Percentiles rank a stretch among this genome's conserved stretches.
Conservation (phyloP, 768 basidiomycete species). For the Mycena vitilis region DNA sequence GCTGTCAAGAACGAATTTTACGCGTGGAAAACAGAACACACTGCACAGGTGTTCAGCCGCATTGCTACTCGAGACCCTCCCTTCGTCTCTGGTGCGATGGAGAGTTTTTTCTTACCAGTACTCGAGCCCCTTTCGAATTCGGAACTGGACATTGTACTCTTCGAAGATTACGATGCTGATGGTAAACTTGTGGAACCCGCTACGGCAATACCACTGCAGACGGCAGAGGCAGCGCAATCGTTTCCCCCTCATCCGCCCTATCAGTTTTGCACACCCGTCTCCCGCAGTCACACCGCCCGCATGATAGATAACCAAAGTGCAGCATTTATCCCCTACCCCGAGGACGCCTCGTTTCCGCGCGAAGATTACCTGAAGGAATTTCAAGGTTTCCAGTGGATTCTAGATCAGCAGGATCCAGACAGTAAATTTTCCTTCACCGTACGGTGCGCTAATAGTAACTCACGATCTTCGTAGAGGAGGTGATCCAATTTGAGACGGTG, state of each 20-base stretch:
- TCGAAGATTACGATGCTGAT: background rate
- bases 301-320: slow-evolving; percentile 27
- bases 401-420: slow-evolving; percentile 59
- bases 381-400: slow-evolving; percentile 48
- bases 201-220: background rate
- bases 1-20: too few relatives aligned
- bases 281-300: slow-evolving; percentile 39
- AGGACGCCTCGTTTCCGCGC: slow-evolving; percentile 53
- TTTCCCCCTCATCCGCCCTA: slow-evolving; percentile 3
- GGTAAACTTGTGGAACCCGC: background rate
- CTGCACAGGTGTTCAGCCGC: too few relatives aligned
- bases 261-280: slow-evolving; percentile 56
- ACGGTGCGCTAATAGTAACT: background rate
- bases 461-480: slow-evolving; percentile 50
- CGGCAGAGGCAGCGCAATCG: background rate
- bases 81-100: too few relatives aligned
- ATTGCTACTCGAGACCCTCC: too few relatives aligned
- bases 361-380: slow-evolving; percentile 44
- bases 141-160: too few relatives aligned
- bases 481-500: slow-evolving; percentile 59
- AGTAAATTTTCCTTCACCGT: slow-evolving; percentile 47
- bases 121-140: too few relatives aligned
- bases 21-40: too few relatives aligned
- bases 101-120: too few relatives aligned
- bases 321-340: slow-evolving; percentile 59